Base-by-base conservation (phyloP, 495 filamentous ascomycete genomes). In the Xylaria telfairii region DNA sequence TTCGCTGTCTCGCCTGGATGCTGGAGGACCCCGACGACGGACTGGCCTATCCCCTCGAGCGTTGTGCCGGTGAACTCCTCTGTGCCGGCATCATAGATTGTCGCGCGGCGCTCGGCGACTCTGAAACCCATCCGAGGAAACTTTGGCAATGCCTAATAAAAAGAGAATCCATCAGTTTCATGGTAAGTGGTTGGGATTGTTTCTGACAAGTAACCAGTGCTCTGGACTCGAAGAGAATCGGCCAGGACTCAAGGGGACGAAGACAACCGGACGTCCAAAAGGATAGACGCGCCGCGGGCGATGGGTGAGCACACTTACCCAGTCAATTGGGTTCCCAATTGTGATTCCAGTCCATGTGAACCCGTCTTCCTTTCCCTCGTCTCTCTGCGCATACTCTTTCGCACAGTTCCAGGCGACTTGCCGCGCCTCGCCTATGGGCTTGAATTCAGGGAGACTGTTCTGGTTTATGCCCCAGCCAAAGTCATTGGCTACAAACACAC, bases 21-120 rank as follows among this genome's bases (percentile, higher is more conserved):
- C 26, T 71, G 63, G 3, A 89, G 64, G 13, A 83, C 72, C 0
- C 80, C 81, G 10, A 78, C 80, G 17, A 87, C 70, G n/a, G 83
- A 80, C 39, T 79, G 75, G 0, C 79, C 85, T n/a, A 87, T 74
- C 5, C 78, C 77, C 1, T 77, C 64, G 10, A 87, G 73, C 6
- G 79, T 84, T 0, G 86, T 87, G 28, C 77, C 69, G 13, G 81
- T 84, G 70, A 86, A 81, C 19, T 69, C 65, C 28, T 72, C 73
- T 24, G 81, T 75, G 4, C 87, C 86, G 0, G 81, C 79, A 49
- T 89, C 85, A 69, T 80, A 86, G n/a, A 89, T 70, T 0, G 70
- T 72, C 0, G 79, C 78, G 15, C 72, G 77, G 7, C 78, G 80
- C 2, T 78, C 79, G 9, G 76, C 60, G 10, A 83, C 41, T 49